A percentile compares a stretch with the other conserved stretches of the same genome.
Evolutionary conservation across 2,329 filamentous ascomycete genomes (phyloP).

Genomic region (Penicillium sp.): DNA sequence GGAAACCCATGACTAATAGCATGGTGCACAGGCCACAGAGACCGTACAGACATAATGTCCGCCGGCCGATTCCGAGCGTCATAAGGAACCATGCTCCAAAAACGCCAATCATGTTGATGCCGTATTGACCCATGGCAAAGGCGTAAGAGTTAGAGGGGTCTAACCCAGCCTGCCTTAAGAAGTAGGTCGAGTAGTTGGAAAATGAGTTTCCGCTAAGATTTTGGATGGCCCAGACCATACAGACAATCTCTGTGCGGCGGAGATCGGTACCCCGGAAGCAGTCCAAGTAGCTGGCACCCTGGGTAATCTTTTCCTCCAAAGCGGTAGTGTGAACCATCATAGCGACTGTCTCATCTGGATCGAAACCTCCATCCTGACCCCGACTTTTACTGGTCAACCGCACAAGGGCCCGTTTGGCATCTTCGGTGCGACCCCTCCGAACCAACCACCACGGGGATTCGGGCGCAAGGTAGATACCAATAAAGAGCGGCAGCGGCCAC

Average conservation of each 20-base stretch:
- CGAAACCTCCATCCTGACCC: conserved; percentile 57
- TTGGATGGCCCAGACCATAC: conserved; percentile 64
- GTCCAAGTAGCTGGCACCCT: conserved; percentile 71
- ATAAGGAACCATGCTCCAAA: conserved; percentile 80
- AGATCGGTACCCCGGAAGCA: conserved; percentile 79
- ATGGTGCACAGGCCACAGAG: conserved; percentile 70
- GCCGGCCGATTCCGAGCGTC: conserved; percentile 69
- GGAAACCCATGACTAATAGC: conserved; percentile 80
- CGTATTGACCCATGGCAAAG: conserved; percentile 59
- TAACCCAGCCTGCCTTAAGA: conserved; percentile 56
- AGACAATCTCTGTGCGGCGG: conserved; percentile 72
- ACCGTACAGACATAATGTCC: conserved; percentile 72
- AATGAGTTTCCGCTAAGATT: conserved; percentile 63
- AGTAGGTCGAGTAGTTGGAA: conserved; percentile 63
- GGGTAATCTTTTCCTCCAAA: conserved; percentile 71
- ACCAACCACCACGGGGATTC: conserved; percentile 55
- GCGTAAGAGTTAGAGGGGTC: conserved; percentile 50
- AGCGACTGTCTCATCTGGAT: conserved; percentile 78
- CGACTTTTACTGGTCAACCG: conserved; percentile 46
- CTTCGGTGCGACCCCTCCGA: conserved; percentile 44
- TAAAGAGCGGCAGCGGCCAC: conserved; percentile 51
- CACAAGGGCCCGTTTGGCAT: conserved; percentile 45
- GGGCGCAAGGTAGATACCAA: conserved; percentile 49
- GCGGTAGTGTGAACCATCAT: conserved; percentile 93
- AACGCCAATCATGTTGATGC: conserved; percentile 74